Base-by-base conservation (phyloP, 371 early-diverging fungal genomes). In the Mucor piriformis region DNA sequence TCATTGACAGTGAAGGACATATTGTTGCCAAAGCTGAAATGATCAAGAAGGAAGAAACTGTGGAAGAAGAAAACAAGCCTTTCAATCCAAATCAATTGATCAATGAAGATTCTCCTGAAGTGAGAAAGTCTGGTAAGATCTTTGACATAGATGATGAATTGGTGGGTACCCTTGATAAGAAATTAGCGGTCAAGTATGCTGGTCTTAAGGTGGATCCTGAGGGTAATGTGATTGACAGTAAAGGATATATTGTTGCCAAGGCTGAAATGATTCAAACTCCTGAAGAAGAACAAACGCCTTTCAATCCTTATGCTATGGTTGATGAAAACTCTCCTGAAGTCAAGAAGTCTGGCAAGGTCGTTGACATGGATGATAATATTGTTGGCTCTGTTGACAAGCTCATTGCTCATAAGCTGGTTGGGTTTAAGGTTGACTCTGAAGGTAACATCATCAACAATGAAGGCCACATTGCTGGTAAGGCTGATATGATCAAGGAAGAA, bases 11-110 rank as follows among this genome's bases (percentile, higher is more conserved):
- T 3, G 63, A 62, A 3, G 62, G 63, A 7, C 50, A 58, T 24
- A 59, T 56, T 23, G 54, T 60, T 16, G 64, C 53, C 6, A 59
- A 48, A 21, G 68, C 64, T n/a, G 64, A 68, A 40, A 46, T 68
- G 40, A 46, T 62, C 11, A 56, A 61, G 18, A 8, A 51, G 29
- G 60, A 60, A 37, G 38, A 33, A 24, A 25, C 29, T 6, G 25
- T 33, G 23, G 50, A 57, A 29, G 48, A 47, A 10, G 48, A 43
- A 52, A 50, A 52, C 6, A 42, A 49, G 32, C 54, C 40, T 40
- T 61, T 54, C 23, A 61, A 54, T 33, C 62, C 62, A 6, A 55
- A 62, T n/a, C 29, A 54, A n/a, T n/a, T 13, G 21, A 44, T 62
- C 29, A 24, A 62, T 15, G 56, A 56, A 37, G 46, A 55, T 21